These are phyloP conservation scores for Pseudoperonospora humuli DNA, from an alignment of 352 stramenopile species.

Conservation along the genomic window DNA sequence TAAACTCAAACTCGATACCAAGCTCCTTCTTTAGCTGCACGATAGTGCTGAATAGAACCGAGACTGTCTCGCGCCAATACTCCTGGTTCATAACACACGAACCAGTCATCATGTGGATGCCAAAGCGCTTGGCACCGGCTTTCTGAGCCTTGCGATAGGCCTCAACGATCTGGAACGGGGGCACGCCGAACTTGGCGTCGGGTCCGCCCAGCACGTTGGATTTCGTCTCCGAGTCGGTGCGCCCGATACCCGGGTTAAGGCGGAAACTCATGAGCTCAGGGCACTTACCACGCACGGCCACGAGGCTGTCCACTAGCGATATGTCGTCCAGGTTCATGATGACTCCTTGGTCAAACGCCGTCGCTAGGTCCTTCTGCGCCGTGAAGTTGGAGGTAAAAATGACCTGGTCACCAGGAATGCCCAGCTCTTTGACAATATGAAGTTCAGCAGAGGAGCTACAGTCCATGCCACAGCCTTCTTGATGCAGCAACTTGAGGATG, in stretches of 20 bases:
- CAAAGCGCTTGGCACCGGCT: conserved; percentile 75
- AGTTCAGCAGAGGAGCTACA: conserved; percentile 84
- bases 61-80: conserved; percentile 87
- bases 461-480: conserved; percentile 86
- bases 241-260: conserved; percentile 79
- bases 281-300: conserved; percentile 55
- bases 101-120: conserved; percentile 90
- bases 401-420: conserved; percentile 62
- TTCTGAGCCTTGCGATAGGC: conserved; percentile 78
- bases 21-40: conserved; percentile 69
- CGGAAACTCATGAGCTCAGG: conserved; percentile 85
- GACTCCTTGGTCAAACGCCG: conserved; percentile 69
- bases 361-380: conserved; percentile 55
- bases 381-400: conserved; percentile 91
- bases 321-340: conserved; percentile 87
- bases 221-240: conserved; percentile 85
- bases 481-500: conserved; percentile 73
- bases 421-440: conserved; percentile 66
- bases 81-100: conserved; percentile 85
- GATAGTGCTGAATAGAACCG: conserved; percentile 78
- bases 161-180: conserved; percentile 83
- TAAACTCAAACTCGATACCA: conserved; percentile 86
- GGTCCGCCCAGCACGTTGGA: conserved; percentile 85
- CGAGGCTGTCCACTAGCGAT: conserved; percentile 73
- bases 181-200: conserved; percentile 85